Base-by-base conservation (phyloP, 768 basidiomycete genomes). In the Lactarius hengduanensis region DNA sequence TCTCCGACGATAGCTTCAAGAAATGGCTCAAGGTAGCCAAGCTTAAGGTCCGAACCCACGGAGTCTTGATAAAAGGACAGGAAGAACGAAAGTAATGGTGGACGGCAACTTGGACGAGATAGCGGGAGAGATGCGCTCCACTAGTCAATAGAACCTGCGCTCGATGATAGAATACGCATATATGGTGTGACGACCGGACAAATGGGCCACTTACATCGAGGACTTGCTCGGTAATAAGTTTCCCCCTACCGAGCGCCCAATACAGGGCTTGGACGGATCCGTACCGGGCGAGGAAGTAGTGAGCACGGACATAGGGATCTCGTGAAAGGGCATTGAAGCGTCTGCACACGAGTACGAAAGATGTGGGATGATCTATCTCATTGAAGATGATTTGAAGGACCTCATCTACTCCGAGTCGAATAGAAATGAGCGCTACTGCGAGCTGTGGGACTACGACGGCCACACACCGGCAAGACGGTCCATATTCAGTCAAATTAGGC, bases 31-130 rank as follows among this genome's bases (percentile, higher is more conserved):
- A 90, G 59, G 87, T 83, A 20, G 80, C 72, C 40, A 89, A 77
- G 7, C 85, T 78, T 58, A 92, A 80, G 32, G 81, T 83, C 71
- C 89, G 83, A 70, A 88, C 88, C 90, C 90, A 92, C 28, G 78
- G 77, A 1, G 87, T 83, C 77, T 91, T 91, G 76, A 91, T 84
- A 70, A 91, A 92, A 67, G 89, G 88, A 34, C 84, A 78, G 66
- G 85, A 84, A 2, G 88, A 84, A 68, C 87, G 83, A 74, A 90
- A 92, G 74, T 86, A 91, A 73, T 92, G 91, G 67, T 91, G 90
- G 61, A 88, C 85, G 41, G 90, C 88, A 61, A 89, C 82, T 76
- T 92, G 91, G 56, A 88, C 81, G 57, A 92, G 81, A 77, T 92
- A 92, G 57, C 91, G 84, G 68, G 90, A 92, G 68, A 92, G 75